Conservation (phyloP, 1,284 basidiomycete species). For the Lignosus rhinocerotis region DNA sequence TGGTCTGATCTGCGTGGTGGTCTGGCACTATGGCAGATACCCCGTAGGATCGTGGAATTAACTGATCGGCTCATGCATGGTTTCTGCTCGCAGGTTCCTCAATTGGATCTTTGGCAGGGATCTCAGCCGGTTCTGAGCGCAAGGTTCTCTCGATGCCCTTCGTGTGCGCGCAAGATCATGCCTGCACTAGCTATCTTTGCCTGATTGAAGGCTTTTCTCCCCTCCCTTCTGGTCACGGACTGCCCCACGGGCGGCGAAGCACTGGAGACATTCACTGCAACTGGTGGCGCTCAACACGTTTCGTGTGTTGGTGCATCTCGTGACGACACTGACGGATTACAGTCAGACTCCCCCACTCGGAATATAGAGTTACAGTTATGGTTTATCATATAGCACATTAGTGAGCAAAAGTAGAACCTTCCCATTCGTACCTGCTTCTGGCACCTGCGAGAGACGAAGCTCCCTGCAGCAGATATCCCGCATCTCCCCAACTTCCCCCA, state of each 20-base stretch:
- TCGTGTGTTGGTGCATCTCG: not conserved
- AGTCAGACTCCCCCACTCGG: not conserved
- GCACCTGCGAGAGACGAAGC: no score
- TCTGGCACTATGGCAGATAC: not conserved
- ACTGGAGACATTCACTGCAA: not conserved
- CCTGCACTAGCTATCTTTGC: no score
- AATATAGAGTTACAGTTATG: no score
- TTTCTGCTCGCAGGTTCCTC: slow-evolving; percentile 44
- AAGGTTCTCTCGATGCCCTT: not conserved
- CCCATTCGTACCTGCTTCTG: no score
- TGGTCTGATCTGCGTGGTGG: not conserved
- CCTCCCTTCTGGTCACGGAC: no score
- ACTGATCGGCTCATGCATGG: not conserved
- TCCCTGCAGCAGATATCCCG: no score
- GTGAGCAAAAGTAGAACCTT: no score
- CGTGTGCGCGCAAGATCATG: not conserved
- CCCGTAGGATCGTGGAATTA: not conserved
- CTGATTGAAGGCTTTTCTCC: no score
- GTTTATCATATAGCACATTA: no score
- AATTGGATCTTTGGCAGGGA: slow-evolving; percentile 83
- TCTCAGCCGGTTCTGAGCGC: slow-evolving; percentile 68
- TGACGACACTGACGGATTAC: not conserved
- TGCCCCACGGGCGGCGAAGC: not conserved
- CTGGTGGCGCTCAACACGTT: not conserved
- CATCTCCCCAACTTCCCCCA: no score